Conservation (phyloP, 2,329 filamentous ascomycete genomes). For the Stromatinia cepivora region DNA sequence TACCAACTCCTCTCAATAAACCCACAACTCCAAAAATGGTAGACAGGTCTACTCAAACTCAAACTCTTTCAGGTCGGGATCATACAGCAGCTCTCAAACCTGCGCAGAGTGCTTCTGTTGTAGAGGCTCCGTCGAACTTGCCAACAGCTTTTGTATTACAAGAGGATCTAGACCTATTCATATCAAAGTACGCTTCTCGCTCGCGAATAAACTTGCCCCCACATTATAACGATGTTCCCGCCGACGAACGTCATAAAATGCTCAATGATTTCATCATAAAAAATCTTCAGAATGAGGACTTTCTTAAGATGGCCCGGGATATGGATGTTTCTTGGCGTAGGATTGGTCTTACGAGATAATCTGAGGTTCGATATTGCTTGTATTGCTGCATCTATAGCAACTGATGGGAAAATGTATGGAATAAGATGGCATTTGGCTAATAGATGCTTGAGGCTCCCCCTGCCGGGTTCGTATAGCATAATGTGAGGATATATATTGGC, state of each 20-base stretch:
- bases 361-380: background rate
- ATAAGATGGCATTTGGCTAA: background rate
- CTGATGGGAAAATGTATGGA: background rate
- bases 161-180: constrained; percentile 8
- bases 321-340: constrained; percentile 51
- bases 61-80: constrained; percentile 29
- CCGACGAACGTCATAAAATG: constrained; percentile 45
- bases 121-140: background rate
- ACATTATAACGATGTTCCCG: constrained; percentile 30
- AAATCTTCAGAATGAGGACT: constrained; percentile 51
- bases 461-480: background rate
- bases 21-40: constrained; percentile 34
- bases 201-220: constrained; percentile 6
- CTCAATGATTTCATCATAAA: constrained; percentile 53
- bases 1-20: constrained; percentile 19
- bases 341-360: constrained; percentile 46
- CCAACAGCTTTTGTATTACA: background rate
- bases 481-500: background rate
- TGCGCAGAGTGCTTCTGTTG: background rate
- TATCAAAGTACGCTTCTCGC: background rate
- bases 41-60: constrained; percentile 39
- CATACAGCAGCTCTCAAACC: constrained; percentile 23
- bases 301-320: constrained; percentile 52
- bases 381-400: background rate
- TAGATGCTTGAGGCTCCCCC: background rate